Percentiles rank a stretch among this genome's conserved stretches.
Conservation (phyloP, 1,284 basidiomycete genomes). For the Austroboletus novae-zelandiae region DNA sequence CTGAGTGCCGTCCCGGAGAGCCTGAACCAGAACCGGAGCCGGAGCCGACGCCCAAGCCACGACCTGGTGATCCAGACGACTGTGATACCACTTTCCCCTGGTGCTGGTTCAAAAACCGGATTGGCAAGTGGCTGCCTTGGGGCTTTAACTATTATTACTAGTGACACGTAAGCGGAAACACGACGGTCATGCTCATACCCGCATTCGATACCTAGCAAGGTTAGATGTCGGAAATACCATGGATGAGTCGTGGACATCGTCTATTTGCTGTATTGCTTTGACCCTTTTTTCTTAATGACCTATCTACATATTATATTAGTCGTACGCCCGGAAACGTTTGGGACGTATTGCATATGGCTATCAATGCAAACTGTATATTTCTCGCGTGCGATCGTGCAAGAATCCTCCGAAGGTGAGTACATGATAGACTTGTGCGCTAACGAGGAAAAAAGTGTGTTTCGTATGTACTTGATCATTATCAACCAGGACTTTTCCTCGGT, state of each 20-base stretch:
- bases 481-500: too few species aligned
- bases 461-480: too few species aligned
- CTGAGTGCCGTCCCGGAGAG: constrained; percentile 24
- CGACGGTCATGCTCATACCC: constrained; percentile 12
- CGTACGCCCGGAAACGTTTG: not conserved
- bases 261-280: constrained; percentile 14
- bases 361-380: not conserved
- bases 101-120: constrained; percentile 28
- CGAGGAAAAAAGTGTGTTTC: too few species aligned
- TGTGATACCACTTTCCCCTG: constrained; percentile 23
- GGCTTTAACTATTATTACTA: constrained; percentile 22
- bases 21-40: constrained; percentile 30
- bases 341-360: not conserved
- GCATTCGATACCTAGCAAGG: constrained; percentile 19
- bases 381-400: not conserved
- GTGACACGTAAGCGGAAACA: constrained; percentile 12
- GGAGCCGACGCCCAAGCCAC: constrained; percentile 26
- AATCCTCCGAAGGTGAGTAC: too few species aligned
- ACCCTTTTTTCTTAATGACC: constrained; percentile 2
- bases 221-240: constrained; percentile 7
- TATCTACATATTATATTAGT: not conserved
- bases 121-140: constrained; percentile 30
- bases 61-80: constrained; percentile 33
- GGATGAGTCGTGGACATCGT: constrained; percentile 2
- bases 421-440: too few species aligned